Evolutionary conservation across 169 alveolate genomes (phyloP), one percentile per base, ranked within the genome.

Genomic region (Plasmodium berghei): DNA sequence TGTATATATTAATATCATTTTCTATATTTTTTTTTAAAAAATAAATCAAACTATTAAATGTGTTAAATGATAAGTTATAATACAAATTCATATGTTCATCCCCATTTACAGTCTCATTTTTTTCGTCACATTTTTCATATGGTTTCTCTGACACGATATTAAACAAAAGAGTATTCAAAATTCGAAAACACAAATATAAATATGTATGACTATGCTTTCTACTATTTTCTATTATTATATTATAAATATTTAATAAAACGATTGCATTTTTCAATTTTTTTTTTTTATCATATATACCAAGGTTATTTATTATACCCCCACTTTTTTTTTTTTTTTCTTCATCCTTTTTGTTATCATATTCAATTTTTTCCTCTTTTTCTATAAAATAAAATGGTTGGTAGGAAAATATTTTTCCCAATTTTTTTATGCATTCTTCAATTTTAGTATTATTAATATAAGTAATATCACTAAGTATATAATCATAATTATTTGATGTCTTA

Each of bases 131-230:
- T n/a, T 59, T 18, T 52, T 45, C 18, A 3, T 56, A 22, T 0
- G 18, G 40, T n/a, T 48, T 18, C 20, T 16, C 9, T 34, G 2
- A 34, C 9, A 70, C 72, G 26, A 70, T 70, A 40, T 52, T 42
- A 63, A 28, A 62, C 26, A 86, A 34, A 4, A 86, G 74, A 22
- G 91, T 70, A 28, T 86, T 86, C 46, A 86, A 48, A 28, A 86
- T 71, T 66, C 72, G 70, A 52, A 86, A 58, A 10, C 87, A 86
- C 22, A 86, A 64, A 22, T 86, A 86, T 45, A 86, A 86, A 72
- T 58, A 86, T 14, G 67, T 59, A n/a, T 42, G 91, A 63, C 87
- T 86, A 9, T 61, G 54, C 70, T 86, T 72, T 71, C 48, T 61
- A 52, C 73, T 71, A 71, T 86, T 86, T 54, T 71, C 87, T 24